Evolutionary conservation across 768 basidiomycete genomes (phyloP).

Genomic region (Mycena polygramma): DNA sequence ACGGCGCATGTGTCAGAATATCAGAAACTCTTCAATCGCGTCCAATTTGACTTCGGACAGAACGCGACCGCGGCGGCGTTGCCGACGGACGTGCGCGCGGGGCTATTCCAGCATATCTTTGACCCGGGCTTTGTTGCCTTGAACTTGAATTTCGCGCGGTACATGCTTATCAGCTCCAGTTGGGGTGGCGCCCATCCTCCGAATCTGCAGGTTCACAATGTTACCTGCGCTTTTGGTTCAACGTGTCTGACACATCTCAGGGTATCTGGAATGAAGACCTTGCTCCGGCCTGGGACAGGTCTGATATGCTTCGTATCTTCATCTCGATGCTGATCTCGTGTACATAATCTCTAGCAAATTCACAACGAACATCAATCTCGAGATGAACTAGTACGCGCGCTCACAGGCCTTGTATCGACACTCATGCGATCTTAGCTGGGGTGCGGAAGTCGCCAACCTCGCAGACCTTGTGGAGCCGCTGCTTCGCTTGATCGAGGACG

Average conservation of each 20-base stretch:
- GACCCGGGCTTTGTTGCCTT: slow-evolving; percentile 29
- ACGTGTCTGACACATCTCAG: slow-evolving; percentile 7
- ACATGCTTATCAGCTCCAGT: slow-evolving; percentile 30
- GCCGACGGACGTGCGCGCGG: slow-evolving; percentile 26
- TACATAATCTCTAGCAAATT: slow-evolving; percentile 29
- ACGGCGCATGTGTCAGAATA: slow-evolving; percentile 14
- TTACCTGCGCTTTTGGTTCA: too few species aligned
- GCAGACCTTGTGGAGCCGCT: slow-evolving; percentile 38
- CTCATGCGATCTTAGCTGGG: slow-evolving; percentile 28
- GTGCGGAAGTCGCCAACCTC: slow-evolving; percentile 35
- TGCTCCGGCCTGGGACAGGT: slow-evolving; percentile 35
- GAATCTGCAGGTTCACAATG: slow-evolving; percentile 19
- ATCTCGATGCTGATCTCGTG: background rate
- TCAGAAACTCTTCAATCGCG: slow-evolving; percentile 18
- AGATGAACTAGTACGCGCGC: slow-evolving; percentile 16
- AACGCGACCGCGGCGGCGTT: slow-evolving; percentile 19
- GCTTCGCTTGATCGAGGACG: slow-evolving; percentile 28
- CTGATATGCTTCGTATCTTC: background rate
- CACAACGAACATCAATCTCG: slow-evolving; percentile 38
- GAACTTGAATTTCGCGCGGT: slow-evolving; percentile 26
- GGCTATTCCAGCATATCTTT: background rate
- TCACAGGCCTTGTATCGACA: background rate
- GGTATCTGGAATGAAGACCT: slow-evolving; percentile 36
- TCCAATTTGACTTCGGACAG: slow-evolving; percentile 23
- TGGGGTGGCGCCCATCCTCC: slow-evolving; percentile 29